phyloP scores from a whole-genome alignment of 176 grass and related monocot species.

The Ensete ventricosum region DNA sequence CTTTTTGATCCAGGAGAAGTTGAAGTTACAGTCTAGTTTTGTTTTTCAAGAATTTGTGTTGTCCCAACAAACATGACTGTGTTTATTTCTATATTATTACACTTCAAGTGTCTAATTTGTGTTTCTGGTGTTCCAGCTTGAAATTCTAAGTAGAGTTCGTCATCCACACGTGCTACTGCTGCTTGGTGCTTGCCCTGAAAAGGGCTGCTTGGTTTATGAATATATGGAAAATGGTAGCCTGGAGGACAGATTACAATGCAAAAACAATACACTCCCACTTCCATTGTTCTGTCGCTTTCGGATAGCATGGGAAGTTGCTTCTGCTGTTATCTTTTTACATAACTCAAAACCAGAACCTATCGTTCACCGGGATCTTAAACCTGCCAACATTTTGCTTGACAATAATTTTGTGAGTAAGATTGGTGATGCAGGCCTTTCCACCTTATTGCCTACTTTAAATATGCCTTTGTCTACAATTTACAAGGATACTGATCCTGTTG shows the following conservation, averaged over 20 bases:
- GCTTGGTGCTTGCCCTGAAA: constrained; percentile 74
- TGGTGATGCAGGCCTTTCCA: constrained; percentile 75
- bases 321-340: constrained; percentile 53
- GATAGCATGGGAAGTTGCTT: constrained; percentile 58
- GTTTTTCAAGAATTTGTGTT: too few species aligned
- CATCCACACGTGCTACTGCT: constrained; percentile 73
- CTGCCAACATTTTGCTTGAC: constrained; percentile 79
- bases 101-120: neutral
- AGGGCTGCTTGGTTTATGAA: constrained; percentile 75
- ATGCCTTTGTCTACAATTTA: constrained; percentile 24
- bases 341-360: constrained; percentile 61
- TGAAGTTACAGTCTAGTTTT: too few species aligned
- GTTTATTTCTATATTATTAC: too few species aligned
- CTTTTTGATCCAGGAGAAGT: too few species aligned
- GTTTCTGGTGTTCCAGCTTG: constrained; percentile 42
- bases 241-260: constrained; percentile 63
- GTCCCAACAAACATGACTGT: too few species aligned
- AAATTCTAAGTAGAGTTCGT: constrained; percentile 52
- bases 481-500: constrained; percentile 60
- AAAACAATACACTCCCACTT: constrained; percentile 39
- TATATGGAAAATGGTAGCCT: constrained; percentile 97
- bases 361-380: constrained; percentile 91
- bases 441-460: constrained; percentile 40
- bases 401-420: constrained; percentile 65
- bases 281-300: constrained; percentile 55